Evolutionary conservation across 768 basidiomycete species (phyloP).

Genomic region (Phanerodontia chrysosporium): DNA sequence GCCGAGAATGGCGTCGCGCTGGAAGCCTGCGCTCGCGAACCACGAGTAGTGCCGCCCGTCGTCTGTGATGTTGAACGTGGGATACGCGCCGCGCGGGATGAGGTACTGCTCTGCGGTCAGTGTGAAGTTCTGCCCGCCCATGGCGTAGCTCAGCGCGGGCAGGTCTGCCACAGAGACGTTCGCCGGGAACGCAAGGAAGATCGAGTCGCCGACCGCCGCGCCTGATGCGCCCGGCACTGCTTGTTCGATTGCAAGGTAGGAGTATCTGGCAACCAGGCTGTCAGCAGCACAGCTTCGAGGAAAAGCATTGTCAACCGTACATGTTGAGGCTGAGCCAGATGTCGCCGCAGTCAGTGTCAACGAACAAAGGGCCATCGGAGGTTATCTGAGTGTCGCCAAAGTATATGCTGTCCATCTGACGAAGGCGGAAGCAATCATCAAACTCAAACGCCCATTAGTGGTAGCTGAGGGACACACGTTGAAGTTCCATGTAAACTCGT

Average conservation of each 20-base stretch:
- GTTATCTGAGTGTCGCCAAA: not conserved
- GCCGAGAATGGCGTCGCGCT: not conserved
- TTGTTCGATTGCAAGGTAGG: no score
- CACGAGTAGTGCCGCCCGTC: conserved; percentile 4
- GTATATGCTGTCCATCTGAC: not conserved
- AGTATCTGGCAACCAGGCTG: no score
- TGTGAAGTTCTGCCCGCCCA: not conserved
- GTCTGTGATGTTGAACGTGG: conserved; percentile 6
- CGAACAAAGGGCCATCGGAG: not conserved
- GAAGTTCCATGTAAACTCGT: not conserved
- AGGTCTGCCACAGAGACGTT: not conserved
- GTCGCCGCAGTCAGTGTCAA: not conserved
- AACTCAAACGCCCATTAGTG: not conserved
- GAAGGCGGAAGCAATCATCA: not conserved
- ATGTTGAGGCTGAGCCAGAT: not conserved
- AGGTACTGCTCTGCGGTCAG: not conserved
- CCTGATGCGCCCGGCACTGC: no score
- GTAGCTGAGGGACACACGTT: not conserved
- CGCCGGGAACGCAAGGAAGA: no score
- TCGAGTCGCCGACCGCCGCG: no score
- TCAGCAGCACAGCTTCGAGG: no score
- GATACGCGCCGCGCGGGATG: not conserved
- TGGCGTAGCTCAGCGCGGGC: not conserved
- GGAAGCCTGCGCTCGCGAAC: not conserved
- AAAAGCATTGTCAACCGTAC: not conserved